phyloP scores from a whole-genome alignment of 306 rosid genomes.

The Urtica urens region DNA sequence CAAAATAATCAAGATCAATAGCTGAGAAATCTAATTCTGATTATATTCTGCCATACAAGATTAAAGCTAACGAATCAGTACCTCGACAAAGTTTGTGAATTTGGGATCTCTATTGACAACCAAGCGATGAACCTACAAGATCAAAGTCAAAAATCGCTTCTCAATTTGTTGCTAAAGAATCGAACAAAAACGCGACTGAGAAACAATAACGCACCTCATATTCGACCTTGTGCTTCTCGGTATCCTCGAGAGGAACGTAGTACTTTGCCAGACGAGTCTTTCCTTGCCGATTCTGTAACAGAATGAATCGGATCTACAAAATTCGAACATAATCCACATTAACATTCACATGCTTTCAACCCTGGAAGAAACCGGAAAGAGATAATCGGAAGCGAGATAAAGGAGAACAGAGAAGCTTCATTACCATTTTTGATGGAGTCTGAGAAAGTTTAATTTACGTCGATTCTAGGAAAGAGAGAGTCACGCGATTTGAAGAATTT shows the following conservation, averaged over 20 bases:
- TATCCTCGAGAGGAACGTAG: slow-evolving; percentile 94
- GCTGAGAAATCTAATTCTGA: too few species aligned
- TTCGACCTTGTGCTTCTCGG: slow-evolving; percentile 96
- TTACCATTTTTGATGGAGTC: neutral
- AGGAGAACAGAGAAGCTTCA: neutral
- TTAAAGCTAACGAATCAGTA: too few species aligned
- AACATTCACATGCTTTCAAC: neutral
- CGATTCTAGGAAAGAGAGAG: neutral
- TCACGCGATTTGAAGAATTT: neutral
- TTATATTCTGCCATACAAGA: too few species aligned
- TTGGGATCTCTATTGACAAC: slow-evolving; percentile 97
- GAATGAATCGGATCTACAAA: slow-evolving; percentile 90
- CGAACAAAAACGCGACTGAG: neutral
- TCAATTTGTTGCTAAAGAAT: neutral
- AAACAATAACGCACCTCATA: slow-evolving; percentile 54
- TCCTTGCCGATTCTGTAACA: slow-evolving; percentile 86
- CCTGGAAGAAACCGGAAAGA: too few species aligned
- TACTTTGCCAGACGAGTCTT: slow-evolving; percentile 89
- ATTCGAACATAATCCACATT: neutral
- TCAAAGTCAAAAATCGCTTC: slow-evolving; percentile 6
- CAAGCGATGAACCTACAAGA: slow-evolving; percentile 78
- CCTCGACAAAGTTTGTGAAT: slow-evolving; percentile 95
- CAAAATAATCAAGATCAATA: too few species aligned
- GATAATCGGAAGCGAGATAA: neutral
- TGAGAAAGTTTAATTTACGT: too few species aligned